Conservation (phyloP, 139 green algal genomes). For the Pseudopediastrum boryanum region DNA sequence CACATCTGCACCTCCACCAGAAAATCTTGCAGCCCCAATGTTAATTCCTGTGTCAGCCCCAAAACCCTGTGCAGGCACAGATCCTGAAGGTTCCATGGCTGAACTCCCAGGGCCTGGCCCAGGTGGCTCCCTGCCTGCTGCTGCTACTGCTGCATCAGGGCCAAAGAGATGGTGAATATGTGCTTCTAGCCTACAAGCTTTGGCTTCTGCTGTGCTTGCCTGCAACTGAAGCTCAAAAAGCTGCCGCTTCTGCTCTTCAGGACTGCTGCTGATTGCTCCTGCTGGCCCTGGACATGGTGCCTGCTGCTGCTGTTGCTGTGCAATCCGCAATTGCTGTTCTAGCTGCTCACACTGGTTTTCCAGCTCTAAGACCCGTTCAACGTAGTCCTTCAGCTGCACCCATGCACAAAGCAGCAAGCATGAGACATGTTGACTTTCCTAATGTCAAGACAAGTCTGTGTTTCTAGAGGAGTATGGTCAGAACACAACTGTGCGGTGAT, state of each 20-base stretch:
- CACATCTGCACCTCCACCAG: too few relatives aligned
- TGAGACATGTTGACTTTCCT: too few relatives aligned
- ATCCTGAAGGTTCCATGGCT: too few relatives aligned
- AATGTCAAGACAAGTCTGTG: too few relatives aligned
- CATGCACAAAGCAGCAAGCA: neutral
- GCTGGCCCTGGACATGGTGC: conserved; percentile 16
- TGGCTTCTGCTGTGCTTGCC: conserved; percentile 57
- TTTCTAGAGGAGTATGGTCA: too few relatives aligned
- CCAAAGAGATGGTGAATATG: conserved; percentile 54
- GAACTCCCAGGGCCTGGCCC: too few relatives aligned
- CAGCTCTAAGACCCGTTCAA: conserved; percentile 42
- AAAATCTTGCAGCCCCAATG: too few relatives aligned
- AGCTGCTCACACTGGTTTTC: conserved; percentile 54
- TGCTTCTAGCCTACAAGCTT: conserved; percentile 47
- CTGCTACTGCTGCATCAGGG: neutral
- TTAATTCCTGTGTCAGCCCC: too few relatives aligned
- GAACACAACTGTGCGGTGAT: too few relatives aligned
- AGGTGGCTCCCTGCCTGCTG: neutral
- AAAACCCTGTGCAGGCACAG: too few relatives aligned
- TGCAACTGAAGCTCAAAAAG: conserved; percentile 57
- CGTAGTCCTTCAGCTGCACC: conserved; percentile 48
- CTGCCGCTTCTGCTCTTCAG: conserved; percentile 31
- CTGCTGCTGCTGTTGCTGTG: conserved; percentile 20
- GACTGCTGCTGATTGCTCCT: neutral
- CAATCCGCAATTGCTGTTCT: conserved; percentile 43